Evolutionary conservation across 345 rosid genomes (phyloP), one percentile per base, ranked within the genome.

Genomic region (Brassica incana): DNA sequence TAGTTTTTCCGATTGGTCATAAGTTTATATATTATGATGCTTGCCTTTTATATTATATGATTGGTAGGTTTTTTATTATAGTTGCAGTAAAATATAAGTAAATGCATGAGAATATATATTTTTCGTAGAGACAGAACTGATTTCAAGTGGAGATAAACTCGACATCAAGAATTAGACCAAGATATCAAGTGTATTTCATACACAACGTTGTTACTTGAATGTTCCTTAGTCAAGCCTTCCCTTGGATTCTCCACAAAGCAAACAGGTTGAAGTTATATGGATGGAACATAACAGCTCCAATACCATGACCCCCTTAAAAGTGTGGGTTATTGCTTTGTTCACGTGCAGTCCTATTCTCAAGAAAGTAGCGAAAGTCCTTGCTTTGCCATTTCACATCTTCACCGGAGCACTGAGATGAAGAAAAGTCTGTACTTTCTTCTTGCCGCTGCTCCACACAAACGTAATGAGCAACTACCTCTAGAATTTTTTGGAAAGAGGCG

Each of bases 371-470:
- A 81, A 43, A 78, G 25, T 23, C 92, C 92, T 38, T 80, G 80
- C 33, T 72, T 83, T 5, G 96, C 93, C 96, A 90, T 81, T 82
- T 91, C 48, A 89, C 92, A 83, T 92, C 90, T 78, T 91, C 90
- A 90, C 96, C 48, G 93, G 92, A 5, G 89, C 87, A 81, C 79
- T 81, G 75, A 89, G 97, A 72, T 80, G 84, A 78, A 73, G 88
- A 59, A 89, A 87, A 3, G 77, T 67, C 15, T 91, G 85, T 32
- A 87, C 92, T 77, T 82, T 80, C 84, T 86, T 88, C 83, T 85
- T 89, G 58, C 65, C 83, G 76, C 23, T 20, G 23, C 23, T 20
- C 23, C 23, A 20, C 23, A 20, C 23, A 20, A 0, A 20, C 23
- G 23, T 20, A 20, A 20, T 20, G 23, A 20, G 23, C 23, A 20